Conservation (phyloP, 2,329 filamentous ascomycete genomes). For the Aspergillus tamarii region DNA sequence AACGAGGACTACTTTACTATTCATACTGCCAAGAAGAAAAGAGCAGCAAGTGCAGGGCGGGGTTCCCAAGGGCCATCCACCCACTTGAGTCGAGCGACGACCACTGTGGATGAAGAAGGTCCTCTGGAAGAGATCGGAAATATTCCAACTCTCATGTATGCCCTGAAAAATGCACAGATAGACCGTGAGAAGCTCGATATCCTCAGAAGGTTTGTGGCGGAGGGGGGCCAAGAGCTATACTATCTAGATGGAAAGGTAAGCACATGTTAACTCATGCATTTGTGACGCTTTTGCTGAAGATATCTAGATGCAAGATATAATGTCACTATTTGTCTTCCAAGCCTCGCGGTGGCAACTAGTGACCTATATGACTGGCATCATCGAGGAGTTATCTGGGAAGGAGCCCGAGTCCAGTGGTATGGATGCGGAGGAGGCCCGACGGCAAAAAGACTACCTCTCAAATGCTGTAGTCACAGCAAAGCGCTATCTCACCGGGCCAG, state of each 20-base stretch:
- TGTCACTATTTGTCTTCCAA: constrained; percentile 87
- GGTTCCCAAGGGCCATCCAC: constrained; percentile 32
- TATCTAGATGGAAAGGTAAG: constrained; percentile 67
- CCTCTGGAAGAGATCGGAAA: constrained; percentile 61
- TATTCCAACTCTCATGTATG: constrained; percentile 69
- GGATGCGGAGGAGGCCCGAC: constrained; percentile 47
- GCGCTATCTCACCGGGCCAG: constrained; percentile 76
- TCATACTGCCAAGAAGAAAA: constrained; percentile 54
- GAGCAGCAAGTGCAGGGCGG: constrained; percentile 46
- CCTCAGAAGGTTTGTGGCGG: constrained; percentile 77
- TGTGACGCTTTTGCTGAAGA: not conserved
- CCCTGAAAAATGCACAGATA: constrained; percentile 71
- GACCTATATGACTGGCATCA: constrained; percentile 66
- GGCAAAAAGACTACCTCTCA: constrained; percentile 68
- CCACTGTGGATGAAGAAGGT: constrained; percentile 49
- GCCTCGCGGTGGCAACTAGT: constrained; percentile 79
- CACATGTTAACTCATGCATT: not conserved
- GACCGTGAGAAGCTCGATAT: constrained; percentile 90
- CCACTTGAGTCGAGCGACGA: constrained; percentile 40
- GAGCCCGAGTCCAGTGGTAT: constrained; percentile 45
- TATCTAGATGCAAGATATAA: constrained; percentile 74
- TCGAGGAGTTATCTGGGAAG: constrained; percentile 57
- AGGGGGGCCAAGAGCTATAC: constrained; percentile 74
- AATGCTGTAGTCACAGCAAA: constrained; percentile 76
- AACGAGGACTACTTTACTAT: constrained; percentile 81